A percentile compares a stretch with the other conserved stretches of the same genome.
phyloP scores from a whole-genome alignment of 495 filamentous ascomycete species.

The Apiosordaria backusii region DNA sequence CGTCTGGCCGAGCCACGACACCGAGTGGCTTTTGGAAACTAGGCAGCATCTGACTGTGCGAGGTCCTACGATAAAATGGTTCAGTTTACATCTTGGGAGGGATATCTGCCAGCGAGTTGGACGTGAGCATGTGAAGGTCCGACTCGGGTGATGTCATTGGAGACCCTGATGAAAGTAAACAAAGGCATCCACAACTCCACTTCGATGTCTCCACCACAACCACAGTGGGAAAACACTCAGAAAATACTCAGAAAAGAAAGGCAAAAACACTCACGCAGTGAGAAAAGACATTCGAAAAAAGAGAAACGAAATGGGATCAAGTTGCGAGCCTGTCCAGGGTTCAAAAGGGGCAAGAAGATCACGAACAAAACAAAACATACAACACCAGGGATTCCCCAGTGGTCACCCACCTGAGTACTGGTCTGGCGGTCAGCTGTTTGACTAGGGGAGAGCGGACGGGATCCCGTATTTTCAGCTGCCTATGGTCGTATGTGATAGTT shows the following conservation, averaged over 20 bases:
- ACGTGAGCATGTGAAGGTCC: neutral
- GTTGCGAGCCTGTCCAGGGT: no score
- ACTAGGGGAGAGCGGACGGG: conserved; percentile 52
- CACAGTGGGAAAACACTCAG: no score
- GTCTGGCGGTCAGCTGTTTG: conserved; percentile 19
- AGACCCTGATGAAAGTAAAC: neutral
- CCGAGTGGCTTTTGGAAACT: neutral
- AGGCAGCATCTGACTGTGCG: neutral
- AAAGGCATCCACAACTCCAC: neutral
- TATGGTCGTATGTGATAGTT: conserved; percentile 4
- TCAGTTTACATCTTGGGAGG: neutral
- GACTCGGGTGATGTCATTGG: neutral
- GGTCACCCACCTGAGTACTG: conserved; percentile 5
- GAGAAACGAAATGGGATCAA: no score
- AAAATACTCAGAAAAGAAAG: no score
- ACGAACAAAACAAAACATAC: no score
- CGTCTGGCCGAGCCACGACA: neutral
- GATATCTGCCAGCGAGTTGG: neutral
- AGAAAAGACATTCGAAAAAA: no score
- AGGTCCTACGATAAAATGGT: neutral
- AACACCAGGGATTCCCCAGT: conserved; percentile 6
- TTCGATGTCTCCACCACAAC: neutral
- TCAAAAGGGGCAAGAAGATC: no score
- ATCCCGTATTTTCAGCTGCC: conserved; percentile 30
- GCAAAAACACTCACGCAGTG: no score